Percentiles rank a stretch among this genome's conserved stretches.
Evolutionary conservation across 345 rosid species (phyloP).

Genomic region (Melaleuca quinquenervia): DNA sequence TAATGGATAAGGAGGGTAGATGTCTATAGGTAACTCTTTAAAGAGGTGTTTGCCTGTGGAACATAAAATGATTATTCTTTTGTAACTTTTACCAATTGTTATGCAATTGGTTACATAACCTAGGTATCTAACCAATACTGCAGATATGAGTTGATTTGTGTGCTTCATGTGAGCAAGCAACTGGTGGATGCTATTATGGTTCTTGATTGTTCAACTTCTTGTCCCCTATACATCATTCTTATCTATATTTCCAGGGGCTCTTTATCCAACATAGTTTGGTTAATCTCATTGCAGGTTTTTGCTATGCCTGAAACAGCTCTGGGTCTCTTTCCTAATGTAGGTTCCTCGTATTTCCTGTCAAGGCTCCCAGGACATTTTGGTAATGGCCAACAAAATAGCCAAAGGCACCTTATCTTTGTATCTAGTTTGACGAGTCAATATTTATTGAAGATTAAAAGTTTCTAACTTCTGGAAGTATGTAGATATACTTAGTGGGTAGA

Average conservation of each 20-base stretch:
- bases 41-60: background rate
- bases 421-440: background rate
- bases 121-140: background rate
- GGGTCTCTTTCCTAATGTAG: conserved; percentile 77
- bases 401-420: background rate
- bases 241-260: background rate
- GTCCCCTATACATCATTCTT: background rate
- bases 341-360: conserved; percentile 71
- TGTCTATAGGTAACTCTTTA: background rate
- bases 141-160: background rate
- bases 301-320: conserved; percentile 85
- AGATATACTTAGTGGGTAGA: background rate
- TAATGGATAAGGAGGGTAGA: background rate
- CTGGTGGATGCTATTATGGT: background rate
- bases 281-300: conserved; percentile 34
- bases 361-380: conserved; percentile 82
- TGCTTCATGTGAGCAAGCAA: background rate
- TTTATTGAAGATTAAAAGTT: background rate
- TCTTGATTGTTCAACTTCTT: background rate
- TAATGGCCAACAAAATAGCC: conserved; percentile 3
- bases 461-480: background rate
- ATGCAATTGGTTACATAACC: background rate
- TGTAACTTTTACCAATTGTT: background rate
- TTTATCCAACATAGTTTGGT: background rate
- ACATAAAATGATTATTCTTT: background rate